A percentile compares a stretch with the other conserved stretches of the same genome.
phyloP scores from a whole-genome alignment of 352 stramenopile genomes.

The Phytophthora sojae region DNA sequence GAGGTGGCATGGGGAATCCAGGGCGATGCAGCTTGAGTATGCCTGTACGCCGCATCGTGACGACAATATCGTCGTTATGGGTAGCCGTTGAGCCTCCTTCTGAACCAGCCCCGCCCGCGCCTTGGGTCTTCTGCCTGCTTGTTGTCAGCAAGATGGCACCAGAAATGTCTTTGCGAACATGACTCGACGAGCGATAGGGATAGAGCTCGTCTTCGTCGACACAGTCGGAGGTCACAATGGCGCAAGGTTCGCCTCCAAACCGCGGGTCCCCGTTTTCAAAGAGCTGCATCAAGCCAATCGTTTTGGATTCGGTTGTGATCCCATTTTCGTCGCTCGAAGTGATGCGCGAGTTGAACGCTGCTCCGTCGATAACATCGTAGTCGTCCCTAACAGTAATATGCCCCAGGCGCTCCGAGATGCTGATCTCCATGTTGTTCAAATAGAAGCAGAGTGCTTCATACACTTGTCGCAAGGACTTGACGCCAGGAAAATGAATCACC shows the following conservation, averaged over 20 bases:
- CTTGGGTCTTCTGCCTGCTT: background rate
- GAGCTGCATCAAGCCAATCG: conserved; percentile 29
- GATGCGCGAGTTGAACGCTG: conserved; percentile 40
- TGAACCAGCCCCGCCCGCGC: conserved; percentile 12
- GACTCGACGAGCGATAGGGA: conserved; percentile 22
- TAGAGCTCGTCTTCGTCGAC: conserved; percentile 39
- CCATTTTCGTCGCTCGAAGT: conserved; percentile 27
- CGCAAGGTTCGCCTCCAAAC: conserved; percentile 28
- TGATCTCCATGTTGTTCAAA: conserved; percentile 57
- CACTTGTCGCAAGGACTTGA: conserved; percentile 42
- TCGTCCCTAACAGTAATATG: conserved; percentile 32
- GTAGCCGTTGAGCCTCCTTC: background rate
- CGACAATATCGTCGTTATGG: conserved; percentile 13
- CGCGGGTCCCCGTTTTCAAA: conserved; percentile 14
- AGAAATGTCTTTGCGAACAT: conserved; percentile 45
- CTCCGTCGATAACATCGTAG: conserved; percentile 28
- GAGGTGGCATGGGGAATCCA: conserved; percentile 20
- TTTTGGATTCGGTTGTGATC: conserved; percentile 37
- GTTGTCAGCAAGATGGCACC: conserved; percentile 37
- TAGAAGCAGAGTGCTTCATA: conserved; percentile 47
- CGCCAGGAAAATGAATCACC: conserved; percentile 36
- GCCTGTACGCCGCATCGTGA: conserved; percentile 23
- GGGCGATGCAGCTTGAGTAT: conserved; percentile 23
- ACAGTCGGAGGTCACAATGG: conserved; percentile 37
- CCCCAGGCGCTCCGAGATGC: conserved; percentile 40